These are phyloP conservation scores for Eucommia ulmoides DNA, from an alignment of 257 asterid genomes.

Conservation along the genomic window DNA sequence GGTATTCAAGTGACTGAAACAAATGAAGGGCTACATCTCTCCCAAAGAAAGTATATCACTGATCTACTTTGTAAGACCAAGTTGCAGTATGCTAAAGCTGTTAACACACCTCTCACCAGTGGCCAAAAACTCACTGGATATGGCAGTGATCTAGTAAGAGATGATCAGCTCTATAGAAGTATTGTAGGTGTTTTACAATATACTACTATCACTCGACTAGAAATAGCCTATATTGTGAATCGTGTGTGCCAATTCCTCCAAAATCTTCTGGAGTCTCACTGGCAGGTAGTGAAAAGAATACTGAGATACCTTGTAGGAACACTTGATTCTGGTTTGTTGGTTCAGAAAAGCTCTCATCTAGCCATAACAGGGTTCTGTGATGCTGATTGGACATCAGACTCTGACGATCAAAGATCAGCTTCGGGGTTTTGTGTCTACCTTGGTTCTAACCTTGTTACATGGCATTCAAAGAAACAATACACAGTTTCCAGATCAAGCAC, in stretches of 20 bases:
- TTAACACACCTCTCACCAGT: background rate
- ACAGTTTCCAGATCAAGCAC: constrained; percentile 8
- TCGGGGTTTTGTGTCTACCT: background rate
- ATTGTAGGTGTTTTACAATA: background rate
- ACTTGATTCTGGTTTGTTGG: background rate
- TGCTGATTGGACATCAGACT: constrained; percentile 2
- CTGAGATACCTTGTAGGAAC: background rate
- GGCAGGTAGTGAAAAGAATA: background rate
- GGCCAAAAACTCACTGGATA: background rate
- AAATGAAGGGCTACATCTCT: background rate
- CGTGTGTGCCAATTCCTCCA: background rate
- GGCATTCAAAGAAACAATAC: constrained; percentile 6
- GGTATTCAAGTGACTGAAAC: background rate
- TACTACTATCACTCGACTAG: background rate
- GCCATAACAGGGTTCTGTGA: background rate
- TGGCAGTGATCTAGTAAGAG: background rate
- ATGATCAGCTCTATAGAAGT: background rate
- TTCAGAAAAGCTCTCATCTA: background rate
- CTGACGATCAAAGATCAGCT: background rate
- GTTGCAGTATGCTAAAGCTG: background rate
- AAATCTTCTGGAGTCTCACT: background rate
- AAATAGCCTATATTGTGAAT: background rate
- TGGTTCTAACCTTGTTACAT: background rate
- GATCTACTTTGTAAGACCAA: background rate
- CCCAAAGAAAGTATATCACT: background rate